A percentile compares a stretch with the other conserved stretches of the same genome.
Conservation (phyloP, 1,284 basidiomycete species). For the Filobasidium uniguttulatum region DNA sequence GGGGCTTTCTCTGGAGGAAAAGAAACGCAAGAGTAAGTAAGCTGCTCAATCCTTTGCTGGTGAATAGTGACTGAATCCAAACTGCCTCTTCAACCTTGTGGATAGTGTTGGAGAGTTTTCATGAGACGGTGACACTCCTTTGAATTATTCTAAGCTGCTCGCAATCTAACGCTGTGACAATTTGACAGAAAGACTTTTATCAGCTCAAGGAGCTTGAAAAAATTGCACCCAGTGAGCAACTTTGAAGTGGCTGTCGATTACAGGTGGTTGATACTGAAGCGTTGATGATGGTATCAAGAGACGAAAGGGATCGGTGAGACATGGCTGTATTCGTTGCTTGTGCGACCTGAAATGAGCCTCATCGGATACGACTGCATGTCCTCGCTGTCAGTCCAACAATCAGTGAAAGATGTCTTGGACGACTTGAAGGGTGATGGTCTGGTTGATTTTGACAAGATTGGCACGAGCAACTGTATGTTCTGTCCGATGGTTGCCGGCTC, state of each 20-base stretch:
- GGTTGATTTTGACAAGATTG: conserved; percentile 74
- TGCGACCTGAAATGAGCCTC: not conserved
- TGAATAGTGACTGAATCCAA: not conserved
- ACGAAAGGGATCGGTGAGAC: conserved; percentile 75
- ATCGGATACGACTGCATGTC: not conserved
- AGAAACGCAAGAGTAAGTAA: conserved; percentile 32
- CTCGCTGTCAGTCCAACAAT: conserved; percentile 52
- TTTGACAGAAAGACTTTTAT: conserved; percentile 61
- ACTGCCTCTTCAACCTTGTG: too few relatives aligned
- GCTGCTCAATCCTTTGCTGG: not conserved
- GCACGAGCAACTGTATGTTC: conserved; percentile 69
- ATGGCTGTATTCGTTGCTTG: conserved; percentile 11
- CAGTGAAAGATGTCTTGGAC: conserved; percentile 75
- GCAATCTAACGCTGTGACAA: not conserved
- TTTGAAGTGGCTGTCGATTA: too few relatives aligned
- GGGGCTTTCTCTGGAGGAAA: conserved; percentile 33
- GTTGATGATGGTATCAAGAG: conserved; percentile 41
- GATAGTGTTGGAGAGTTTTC: conserved; percentile 71
- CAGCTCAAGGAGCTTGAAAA: conserved; percentile 82
- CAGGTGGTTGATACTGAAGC: too few relatives aligned
- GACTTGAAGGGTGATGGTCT: conserved; percentile 68
- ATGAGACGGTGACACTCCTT: conserved; percentile 48
- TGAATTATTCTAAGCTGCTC: not conserved
- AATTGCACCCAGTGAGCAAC: conserved; percentile 31
- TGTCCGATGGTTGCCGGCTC: not conserved